Percentiles rank a stretch among this genome's conserved stretches.
Evolutionary conservation across 768 basidiomycete genomes (phyloP).

Genomic region (Trametes cingulata): DNA sequence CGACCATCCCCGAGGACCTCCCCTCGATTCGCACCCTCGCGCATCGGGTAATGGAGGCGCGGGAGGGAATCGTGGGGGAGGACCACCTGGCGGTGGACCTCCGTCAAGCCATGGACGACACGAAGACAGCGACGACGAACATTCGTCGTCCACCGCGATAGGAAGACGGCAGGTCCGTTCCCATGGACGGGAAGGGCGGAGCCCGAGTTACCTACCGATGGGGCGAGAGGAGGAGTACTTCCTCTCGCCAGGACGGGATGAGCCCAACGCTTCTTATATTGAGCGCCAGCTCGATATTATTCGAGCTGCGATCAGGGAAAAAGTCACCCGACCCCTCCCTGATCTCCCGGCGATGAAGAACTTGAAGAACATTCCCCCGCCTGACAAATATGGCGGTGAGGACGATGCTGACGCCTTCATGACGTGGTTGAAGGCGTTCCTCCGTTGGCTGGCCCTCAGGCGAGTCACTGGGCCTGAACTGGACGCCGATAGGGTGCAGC

Average conservation of each 20-base stretch:
- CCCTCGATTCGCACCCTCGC: too few species aligned
- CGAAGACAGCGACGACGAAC: neutral
- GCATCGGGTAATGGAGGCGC: too few species aligned
- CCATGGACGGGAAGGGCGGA: too few species aligned
- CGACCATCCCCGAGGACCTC: too few species aligned
- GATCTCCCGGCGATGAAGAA: neutral
- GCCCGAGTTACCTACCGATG: neutral
- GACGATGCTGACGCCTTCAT: constrained; percentile 3
- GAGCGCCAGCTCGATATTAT: neutral
- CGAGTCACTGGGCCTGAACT: neutral
- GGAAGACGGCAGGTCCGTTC: too few species aligned
- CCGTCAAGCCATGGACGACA: neutral
- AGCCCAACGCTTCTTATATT: neutral
- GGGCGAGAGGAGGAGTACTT: neutral
- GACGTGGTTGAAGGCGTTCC: neutral
- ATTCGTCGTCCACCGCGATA: neutral
- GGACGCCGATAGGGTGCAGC: neutral
- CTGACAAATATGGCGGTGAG: neutral
- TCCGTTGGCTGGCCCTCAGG: neutral
- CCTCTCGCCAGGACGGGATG: neutral
- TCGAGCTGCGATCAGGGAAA: neutral
- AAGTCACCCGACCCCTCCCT: neutral
- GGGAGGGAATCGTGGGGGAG: too few species aligned
- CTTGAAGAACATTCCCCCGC: neutral
- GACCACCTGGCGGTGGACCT: too few species aligned